phyloP scores from a whole-genome alignment of 2,329 filamentous ascomycete species.

The Tolypocladium nubicola region DNA sequence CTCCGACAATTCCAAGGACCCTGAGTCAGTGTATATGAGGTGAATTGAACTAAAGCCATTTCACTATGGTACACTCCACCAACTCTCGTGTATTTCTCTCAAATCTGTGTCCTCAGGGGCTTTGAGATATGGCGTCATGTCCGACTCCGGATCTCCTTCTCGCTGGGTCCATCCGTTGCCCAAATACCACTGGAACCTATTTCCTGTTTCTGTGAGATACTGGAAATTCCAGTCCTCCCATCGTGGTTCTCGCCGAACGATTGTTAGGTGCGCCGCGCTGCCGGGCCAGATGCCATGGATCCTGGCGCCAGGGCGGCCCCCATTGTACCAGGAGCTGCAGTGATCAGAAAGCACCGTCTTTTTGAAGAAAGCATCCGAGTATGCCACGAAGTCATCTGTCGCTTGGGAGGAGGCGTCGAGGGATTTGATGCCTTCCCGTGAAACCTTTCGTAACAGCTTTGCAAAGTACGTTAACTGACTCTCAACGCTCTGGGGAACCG shows the following conservation, averaged over 20 bases:
- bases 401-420: constrained; percentile 47
- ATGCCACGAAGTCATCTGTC: constrained; percentile 52
- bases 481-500: constrained; percentile 57
- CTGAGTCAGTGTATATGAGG: too few species aligned
- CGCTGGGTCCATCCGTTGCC: constrained; percentile 56
- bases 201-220: constrained; percentile 31
- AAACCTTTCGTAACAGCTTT: constrained; percentile 56
- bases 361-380: constrained; percentile 44
- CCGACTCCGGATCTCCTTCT: constrained; percentile 43
- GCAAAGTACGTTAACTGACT: constrained; percentile 55
- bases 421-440: constrained; percentile 53
- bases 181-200: constrained; percentile 51
- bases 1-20: too few species aligned
- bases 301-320: constrained; percentile 47
- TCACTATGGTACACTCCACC: constrained; percentile 41
- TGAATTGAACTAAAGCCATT: too few species aligned
- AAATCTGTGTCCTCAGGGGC: constrained; percentile 47
- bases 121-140: constrained; percentile 54
- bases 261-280: constrained; percentile 50
- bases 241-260: constrained; percentile 41
- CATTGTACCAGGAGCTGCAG: constrained; percentile 65
- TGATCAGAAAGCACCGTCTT: constrained; percentile 47
- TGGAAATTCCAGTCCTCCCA: constrained; percentile 47
- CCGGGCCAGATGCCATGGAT: constrained; percentile 64
- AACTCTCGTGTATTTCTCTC: constrained; percentile 54